These are phyloP conservation scores for Suaeda aralocaspica DNA, from an alignment of 148 eudicot species.

Conservation along the genomic window DNA sequence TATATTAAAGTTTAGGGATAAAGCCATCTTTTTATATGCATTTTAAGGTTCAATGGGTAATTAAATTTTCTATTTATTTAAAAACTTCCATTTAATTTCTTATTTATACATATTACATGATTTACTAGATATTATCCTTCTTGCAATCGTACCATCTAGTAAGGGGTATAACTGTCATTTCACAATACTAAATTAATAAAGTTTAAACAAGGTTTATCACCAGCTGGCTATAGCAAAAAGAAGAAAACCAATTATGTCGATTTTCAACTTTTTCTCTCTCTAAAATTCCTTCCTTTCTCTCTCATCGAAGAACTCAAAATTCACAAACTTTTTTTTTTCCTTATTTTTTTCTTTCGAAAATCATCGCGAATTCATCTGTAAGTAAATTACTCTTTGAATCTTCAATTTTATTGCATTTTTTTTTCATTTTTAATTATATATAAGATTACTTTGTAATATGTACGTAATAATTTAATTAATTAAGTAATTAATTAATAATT, in stretches of 20 bases:
- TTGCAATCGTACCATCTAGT: background rate
- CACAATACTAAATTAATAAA: no score
- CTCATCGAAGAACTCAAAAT: constrained; percentile 10
- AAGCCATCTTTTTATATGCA: no score
- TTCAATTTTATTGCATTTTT: background rate
- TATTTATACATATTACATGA: no score
- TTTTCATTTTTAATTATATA: background rate
- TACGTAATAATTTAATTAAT: no score
- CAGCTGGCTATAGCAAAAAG: constrained; percentile 5
- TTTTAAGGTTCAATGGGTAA: no score
- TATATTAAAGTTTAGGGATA: no score
- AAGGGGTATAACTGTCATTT: constrained; percentile 10
- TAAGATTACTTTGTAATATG: background rate
- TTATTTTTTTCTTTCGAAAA: no score
- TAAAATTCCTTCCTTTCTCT: constrained; percentile 4
- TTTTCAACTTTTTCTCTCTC: constrained; percentile 1
- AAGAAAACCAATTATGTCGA: background rate
- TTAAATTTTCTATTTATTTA: no score
- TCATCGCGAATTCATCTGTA: constrained; percentile 9
- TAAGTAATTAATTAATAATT: background rate
- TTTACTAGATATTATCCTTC: no score
- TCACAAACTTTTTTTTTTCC: background rate
- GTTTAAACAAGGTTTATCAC: background rate
- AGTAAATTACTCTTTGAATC: constrained; percentile 3
- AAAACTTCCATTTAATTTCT: no score